Conservation (phyloP, 2,329 filamentous ascomycete species). For the Aspergillus pseudoviridinutans region DNA sequence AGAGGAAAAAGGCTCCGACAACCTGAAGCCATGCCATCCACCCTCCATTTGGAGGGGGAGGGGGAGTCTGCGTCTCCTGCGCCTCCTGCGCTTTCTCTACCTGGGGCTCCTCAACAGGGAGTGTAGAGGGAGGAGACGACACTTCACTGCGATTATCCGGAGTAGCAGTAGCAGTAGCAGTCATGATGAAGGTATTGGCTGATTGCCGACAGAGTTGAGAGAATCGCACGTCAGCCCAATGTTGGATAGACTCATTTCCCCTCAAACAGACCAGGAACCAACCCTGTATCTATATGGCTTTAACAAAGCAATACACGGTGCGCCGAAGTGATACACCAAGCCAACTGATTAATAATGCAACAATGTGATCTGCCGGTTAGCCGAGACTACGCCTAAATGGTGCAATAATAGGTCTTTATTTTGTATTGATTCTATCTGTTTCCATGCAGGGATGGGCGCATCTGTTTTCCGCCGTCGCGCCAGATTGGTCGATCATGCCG, state of each 20-base stretch:
- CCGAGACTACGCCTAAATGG: background rate
- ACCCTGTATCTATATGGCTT: background rate
- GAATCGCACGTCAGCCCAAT: background rate
- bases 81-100: background rate
- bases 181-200: background rate
- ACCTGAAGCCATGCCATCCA: slow-evolving; percentile 20
- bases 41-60: slow-evolving; percentile 16
- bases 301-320: background rate
- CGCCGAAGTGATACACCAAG: no score
- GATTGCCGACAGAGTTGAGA: no score
- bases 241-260: background rate
- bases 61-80: background rate
- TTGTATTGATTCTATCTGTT: no score
- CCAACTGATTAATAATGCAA: background rate
- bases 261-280: background rate
- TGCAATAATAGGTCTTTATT: no score
- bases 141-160: background rate
- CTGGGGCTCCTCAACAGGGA: background rate
- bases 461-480: no score
- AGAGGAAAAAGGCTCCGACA: slow-evolving; percentile 16
- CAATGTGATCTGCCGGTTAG: background rate
- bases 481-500: no score
- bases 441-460: no score
- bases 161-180: background rate
- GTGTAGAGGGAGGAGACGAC: background rate